Percentiles rank a stretch among this genome's conserved stretches.
phyloP scores from a whole-genome alignment of 805 yeast genomes.

The Ogataea ganodermae region DNA sequence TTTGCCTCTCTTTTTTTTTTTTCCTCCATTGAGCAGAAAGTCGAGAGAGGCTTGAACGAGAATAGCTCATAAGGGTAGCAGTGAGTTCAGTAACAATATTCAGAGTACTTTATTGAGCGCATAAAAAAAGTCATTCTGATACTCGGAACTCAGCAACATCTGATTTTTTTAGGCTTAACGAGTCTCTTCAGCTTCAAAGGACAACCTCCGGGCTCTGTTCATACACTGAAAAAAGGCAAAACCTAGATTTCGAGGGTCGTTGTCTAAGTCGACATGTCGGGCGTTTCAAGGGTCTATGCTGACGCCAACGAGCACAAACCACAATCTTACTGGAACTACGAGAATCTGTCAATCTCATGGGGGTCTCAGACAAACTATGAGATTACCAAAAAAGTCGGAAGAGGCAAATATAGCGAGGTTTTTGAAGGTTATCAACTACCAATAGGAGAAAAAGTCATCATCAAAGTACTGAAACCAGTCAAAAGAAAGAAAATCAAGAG shows the following conservation, averaged over 20 bases:
- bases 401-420: constrained; percentile 96
- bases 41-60: too few relatives aligned
- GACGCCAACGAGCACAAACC: constrained; percentile 71
- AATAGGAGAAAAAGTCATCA: constrained; percentile 67
- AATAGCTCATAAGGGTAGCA: too few relatives aligned
- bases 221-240: not conserved
- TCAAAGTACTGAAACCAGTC: constrained; percentile 90
- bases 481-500: constrained; percentile 88
- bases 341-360: constrained; percentile 63
- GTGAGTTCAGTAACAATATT: not conserved
- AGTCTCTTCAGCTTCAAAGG: too few relatives aligned
- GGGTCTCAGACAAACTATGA: constrained; percentile 57
- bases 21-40: too few relatives aligned
- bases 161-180: too few relatives aligned
- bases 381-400: constrained; percentile 79
- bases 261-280: constrained; percentile 12
- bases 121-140: too few relatives aligned
- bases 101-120: too few relatives aligned
- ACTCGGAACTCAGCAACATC: not conserved
- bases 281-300: constrained; percentile 60
- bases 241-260: not conserved
- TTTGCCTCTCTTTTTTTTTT: too few relatives aligned
- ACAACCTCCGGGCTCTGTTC: not conserved
- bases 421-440: constrained; percentile 78
- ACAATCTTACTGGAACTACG: constrained; percentile 84